phyloP scores from a whole-genome alignment of 352 stramenopile genomes.

The Phytopythium delawarense region DNA sequence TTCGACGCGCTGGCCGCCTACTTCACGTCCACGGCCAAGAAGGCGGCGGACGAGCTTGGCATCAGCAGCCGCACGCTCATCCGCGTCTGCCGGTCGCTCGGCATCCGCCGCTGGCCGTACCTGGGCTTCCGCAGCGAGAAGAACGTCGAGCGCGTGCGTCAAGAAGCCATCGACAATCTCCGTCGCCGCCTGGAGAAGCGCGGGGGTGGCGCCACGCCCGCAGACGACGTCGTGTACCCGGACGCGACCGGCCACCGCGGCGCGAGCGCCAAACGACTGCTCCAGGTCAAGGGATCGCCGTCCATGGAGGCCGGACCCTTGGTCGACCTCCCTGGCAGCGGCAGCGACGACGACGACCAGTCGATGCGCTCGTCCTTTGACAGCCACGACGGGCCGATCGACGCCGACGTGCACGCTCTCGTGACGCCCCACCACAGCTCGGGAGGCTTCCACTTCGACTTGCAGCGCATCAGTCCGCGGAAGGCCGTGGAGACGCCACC shows the following conservation, averaged over 20 bases:
- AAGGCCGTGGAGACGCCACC: conserved; percentile 15
- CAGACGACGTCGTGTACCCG: conserved; percentile 31
- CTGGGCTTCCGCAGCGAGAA: conserved; percentile 77
- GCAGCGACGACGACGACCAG: conserved; percentile 25
- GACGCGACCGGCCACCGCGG: conserved; percentile 50
- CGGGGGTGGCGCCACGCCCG: conserved; percentile 24
- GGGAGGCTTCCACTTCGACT: conserved; percentile 49
- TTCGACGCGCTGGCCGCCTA: conserved; percentile 64
- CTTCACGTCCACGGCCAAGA: conserved; percentile 75
- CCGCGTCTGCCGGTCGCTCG: conserved; percentile 66
- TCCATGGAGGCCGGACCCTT: neutral
- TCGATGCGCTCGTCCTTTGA: neutral
- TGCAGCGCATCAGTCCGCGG: conserved; percentile 33
- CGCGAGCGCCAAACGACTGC: conserved; percentile 65
- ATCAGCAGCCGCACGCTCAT: conserved; percentile 80
- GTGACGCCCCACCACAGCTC: conserved; percentile 37
- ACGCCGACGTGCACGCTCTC: conserved; percentile 11
- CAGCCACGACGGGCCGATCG: neutral
- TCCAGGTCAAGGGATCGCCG: conserved; percentile 47
- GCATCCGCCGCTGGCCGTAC: conserved; percentile 76
- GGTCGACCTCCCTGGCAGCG: neutral
- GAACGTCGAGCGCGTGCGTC: conserved; percentile 72
- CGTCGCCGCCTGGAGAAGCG: conserved; percentile 62
- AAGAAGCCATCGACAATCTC: conserved; percentile 77
- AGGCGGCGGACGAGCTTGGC: conserved; percentile 65